Evolutionary conservation across 2,329 filamentous ascomycete genomes (phyloP).

Genomic region (Hypoxylon sp.): DNA sequence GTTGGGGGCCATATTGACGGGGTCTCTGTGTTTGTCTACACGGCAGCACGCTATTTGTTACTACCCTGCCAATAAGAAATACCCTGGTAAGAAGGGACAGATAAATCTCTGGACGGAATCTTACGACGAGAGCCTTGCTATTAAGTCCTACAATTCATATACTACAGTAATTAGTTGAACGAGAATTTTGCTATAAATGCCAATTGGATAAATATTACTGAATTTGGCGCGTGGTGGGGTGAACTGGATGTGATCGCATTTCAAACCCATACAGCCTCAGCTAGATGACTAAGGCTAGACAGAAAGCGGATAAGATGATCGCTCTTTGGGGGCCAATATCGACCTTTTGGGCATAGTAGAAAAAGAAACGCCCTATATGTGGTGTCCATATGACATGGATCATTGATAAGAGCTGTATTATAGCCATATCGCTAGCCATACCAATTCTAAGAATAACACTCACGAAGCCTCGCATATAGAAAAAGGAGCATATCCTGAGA

Average conservation of each 20-base stretch:
- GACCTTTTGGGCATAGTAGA: neutral
- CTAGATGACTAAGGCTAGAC: neutral
- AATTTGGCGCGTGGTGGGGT: neutral
- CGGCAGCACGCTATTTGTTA: no score
- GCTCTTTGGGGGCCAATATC: neutral
- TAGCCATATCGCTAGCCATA: neutral
- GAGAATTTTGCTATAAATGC: neutral
- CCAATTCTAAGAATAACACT: neutral
- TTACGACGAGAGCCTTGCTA: neutral
- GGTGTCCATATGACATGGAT: no score
- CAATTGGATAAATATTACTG: neutral
- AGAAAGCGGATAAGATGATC: neutral
- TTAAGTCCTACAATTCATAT: neutral
- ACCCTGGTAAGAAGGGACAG: neutral
- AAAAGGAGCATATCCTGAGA: neutral
- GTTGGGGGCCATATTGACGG: neutral
- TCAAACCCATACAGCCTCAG: slow-evolving; percentile 1
- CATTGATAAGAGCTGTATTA: neutral
- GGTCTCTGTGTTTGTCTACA: neutral
- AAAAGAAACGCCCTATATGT: neutral
- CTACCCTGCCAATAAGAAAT: neutral
- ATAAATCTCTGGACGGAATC: neutral
- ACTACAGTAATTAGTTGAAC: neutral
- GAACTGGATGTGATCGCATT: neutral
- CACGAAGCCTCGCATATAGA: neutral